These are phyloP conservation scores for Torrubiella hemipterigena DNA, from an alignment of 2,329 filamentous ascomycete genomes.

Conservation along the genomic window DNA sequence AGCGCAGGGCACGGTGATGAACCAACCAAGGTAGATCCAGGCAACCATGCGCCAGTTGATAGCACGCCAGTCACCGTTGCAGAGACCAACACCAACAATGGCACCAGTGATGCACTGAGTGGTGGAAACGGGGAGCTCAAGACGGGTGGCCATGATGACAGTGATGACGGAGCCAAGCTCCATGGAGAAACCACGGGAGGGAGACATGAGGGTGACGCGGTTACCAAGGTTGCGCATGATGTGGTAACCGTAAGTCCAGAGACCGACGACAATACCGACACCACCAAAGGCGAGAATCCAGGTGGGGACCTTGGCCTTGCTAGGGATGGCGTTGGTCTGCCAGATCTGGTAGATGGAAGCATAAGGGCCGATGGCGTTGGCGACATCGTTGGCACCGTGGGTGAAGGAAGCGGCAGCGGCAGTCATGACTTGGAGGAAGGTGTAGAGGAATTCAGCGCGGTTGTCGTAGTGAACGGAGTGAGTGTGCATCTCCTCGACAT, in stretches of 20 bases:
- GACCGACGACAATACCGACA: conserved; percentile 38
- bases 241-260: conserved; percentile 51
- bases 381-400: conserved; percentile 56
- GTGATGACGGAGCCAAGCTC: conserved; percentile 50
- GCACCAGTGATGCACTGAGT: conserved; percentile 53
- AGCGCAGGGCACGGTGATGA: conserved; percentile 45
- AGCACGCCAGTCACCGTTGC: conserved; percentile 43
- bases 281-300: conserved; percentile 49
- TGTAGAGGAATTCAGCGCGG: conserved; percentile 48
- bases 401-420: conserved; percentile 51
- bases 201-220: conserved; percentile 50
- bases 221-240: conserved; percentile 54
- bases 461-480: conserved; percentile 48
- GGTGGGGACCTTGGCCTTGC: conserved; percentile 37
- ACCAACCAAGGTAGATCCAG: conserved; percentile 48
- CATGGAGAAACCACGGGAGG: conserved; percentile 46
- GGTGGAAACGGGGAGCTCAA: conserved; percentile 50
- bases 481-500: conserved; percentile 43
- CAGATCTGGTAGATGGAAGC: conserved; percentile 52
- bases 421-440: conserved; percentile 47
- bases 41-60: conserved; percentile 53
- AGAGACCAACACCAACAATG: conserved; percentile 50
- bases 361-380: conserved; percentile 51
- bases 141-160: conserved; percentile 50
- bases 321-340: conserved; percentile 31